phyloP scores from a whole-genome alignment of 2,329 filamentous ascomycete genomes.

The Aspergillus tanneri region DNA sequence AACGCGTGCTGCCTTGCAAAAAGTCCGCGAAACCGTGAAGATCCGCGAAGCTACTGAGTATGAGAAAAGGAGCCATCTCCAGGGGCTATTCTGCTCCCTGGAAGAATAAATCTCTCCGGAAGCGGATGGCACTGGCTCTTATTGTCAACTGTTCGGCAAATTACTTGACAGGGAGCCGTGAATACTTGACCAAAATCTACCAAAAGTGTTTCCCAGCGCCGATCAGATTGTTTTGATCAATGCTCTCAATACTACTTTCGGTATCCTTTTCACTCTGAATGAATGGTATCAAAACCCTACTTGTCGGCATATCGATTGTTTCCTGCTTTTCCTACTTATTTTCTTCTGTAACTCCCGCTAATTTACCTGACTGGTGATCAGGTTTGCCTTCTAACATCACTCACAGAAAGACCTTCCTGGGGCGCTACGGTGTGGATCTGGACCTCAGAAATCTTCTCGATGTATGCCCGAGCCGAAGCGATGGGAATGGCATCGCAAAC shows the following conservation, averaged over 20 bases:
- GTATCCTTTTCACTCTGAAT: slow-evolving; percentile 71
- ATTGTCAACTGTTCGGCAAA: slow-evolving; percentile 69
- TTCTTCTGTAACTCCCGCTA: slow-evolving; percentile 38
- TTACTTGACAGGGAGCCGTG: slow-evolving; percentile 70
- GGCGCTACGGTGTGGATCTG: slow-evolving; percentile 70
- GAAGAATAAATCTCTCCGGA: slow-evolving; percentile 67
- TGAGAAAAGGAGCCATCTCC: slow-evolving; percentile 67
- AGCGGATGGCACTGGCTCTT: slow-evolving; percentile 64
- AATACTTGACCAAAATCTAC: slow-evolving; percentile 73
- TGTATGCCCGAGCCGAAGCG: slow-evolving; percentile 70
- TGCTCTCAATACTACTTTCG: slow-evolving; percentile 70
- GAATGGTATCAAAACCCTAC: slow-evolving; percentile 57
- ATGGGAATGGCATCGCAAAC: slow-evolving; percentile 65
- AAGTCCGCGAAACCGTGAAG: slow-evolving; percentile 61
- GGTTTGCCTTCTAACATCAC: slow-evolving; percentile 25
- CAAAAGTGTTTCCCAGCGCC: slow-evolving; percentile 63
- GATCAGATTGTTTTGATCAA: slow-evolving; percentile 70
- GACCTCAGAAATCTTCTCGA: slow-evolving; percentile 67
- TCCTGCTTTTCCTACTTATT: slow-evolving; percentile 65
- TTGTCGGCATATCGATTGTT: slow-evolving; percentile 68
- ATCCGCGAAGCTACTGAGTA: slow-evolving; percentile 70
- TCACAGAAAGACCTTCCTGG: slow-evolving; percentile 64
- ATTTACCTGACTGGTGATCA: background rate
- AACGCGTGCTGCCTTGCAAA: slow-evolving; percentile 58
- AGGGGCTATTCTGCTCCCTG: slow-evolving; percentile 64